Percentiles rank a stretch among this genome's conserved stretches.
These are phyloP conservation scores for Eragrostis tef DNA, from an alignment of 202 grass and related monocot species.

Conservation along the genomic window DNA sequence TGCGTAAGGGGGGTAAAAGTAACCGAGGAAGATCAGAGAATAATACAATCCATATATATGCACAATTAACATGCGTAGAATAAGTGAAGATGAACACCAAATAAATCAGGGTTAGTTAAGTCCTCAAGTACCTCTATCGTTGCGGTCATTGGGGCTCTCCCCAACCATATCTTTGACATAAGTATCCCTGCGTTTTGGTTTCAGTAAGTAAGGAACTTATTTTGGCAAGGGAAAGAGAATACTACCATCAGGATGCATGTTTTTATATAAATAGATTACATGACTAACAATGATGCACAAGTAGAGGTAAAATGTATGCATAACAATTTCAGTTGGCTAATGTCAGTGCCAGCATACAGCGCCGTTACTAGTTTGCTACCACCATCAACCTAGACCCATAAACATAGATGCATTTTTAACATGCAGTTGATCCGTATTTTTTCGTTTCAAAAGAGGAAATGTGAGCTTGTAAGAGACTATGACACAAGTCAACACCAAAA, in stretches of 20 bases:
- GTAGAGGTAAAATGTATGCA: neutral
- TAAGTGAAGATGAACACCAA: slow-evolving; percentile 4
- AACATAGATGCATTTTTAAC: neutral
- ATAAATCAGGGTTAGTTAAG: slow-evolving; percentile 32
- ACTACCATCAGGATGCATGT: neutral
- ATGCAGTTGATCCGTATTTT: neutral
- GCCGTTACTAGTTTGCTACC: neutral
- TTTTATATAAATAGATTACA: slow-evolving; percentile 28
- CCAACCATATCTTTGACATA: slow-evolving; percentile 95
- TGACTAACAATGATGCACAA: neutral
- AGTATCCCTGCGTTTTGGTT: slow-evolving; percentile 73
- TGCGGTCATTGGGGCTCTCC: slow-evolving; percentile 95
- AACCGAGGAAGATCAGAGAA: slow-evolving; percentile 11
- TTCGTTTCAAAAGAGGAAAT: neutral
- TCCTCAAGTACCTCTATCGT: slow-evolving; percentile 74
- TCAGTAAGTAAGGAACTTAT: slow-evolving; percentile 26
- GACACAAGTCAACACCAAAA: neutral
- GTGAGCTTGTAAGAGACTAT: neutral
- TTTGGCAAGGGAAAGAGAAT: slow-evolving; percentile 12
- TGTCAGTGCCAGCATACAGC: neutral
- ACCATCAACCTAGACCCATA: neutral
- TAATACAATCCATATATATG: neutral
- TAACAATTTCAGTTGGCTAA: neutral
- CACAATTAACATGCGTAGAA: slow-evolving; percentile 7
- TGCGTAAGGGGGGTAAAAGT: slow-evolving; percentile 39